These are phyloP conservation scores for Cucurbita moschata DNA, from an alignment of 306 rosid species.

Conservation along the genomic window DNA sequence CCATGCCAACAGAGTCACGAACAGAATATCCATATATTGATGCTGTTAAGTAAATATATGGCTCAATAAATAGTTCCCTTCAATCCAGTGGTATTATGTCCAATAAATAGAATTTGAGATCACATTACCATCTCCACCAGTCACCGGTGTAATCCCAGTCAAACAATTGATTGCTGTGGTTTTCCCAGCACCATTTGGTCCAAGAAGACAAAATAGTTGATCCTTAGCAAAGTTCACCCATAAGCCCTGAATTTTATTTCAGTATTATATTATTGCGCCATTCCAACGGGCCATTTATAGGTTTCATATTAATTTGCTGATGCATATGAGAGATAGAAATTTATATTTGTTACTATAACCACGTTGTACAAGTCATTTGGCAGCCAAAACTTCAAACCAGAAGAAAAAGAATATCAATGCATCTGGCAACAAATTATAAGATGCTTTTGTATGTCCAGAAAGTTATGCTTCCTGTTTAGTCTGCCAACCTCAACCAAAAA, in stretches of 20 bases:
- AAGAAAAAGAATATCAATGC: not conserved
- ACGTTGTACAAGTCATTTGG: not conserved
- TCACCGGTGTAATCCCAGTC: conserved; percentile 75
- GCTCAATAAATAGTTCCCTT: conserved; percentile 8
- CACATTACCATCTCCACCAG: conserved; percentile 69
- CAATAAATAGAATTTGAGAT: not conserved
- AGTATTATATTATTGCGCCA: not conserved
- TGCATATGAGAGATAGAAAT: not conserved
- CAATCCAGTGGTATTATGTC: not conserved
- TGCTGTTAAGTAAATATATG: conserved; percentile 30
- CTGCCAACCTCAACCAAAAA: not conserved
- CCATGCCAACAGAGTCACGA: conserved; percentile 54
- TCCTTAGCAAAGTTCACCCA: conserved; percentile 74
- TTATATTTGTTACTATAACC: not conserved
- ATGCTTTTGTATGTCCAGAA: not conserved
- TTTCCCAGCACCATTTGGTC: conserved; percentile 95
- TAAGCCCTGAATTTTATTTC: conserved; percentile 49
- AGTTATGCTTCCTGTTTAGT: not conserved
- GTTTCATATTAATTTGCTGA: not conserved
- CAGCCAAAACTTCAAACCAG: not conserved
- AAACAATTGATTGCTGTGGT: conserved; percentile 77
- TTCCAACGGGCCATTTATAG: not conserved
- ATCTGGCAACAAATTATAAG: not conserved
- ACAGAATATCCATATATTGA: conserved; percentile 61
- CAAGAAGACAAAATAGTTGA: conserved; percentile 84